Base-by-base conservation (phyloP, 306 rosid species). In the Canavalia ensiformis region DNA sequence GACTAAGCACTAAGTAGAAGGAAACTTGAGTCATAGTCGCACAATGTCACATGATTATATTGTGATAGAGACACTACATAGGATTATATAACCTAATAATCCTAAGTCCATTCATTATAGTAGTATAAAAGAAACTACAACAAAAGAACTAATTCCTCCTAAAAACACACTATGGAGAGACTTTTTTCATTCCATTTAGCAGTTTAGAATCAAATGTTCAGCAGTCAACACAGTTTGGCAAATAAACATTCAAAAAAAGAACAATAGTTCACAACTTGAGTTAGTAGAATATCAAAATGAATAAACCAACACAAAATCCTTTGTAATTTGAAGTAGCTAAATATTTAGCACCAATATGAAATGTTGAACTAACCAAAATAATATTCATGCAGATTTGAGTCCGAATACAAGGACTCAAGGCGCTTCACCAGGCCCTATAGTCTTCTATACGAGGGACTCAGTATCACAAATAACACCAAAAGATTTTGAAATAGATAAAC, bases 341-440 rank as follows among this genome's bases (percentile, higher is more conserved):
- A 34, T 82, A 66, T 35, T 64, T 13, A 78, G 45, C 76, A 84
- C 39, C 49, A 84, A 75, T 57, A 78, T 70, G 66, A 67, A 84
- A 50, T 65, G 58, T 84, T 74, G 81, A 82, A 75, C 97, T 77
- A 45, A 96, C 99, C 97, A 64, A 97, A 59, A 80, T 90, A 89
- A 55, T 89, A 71, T 80, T 91, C 91, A 83, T 97, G 85, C 2
- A 97, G 97, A 88, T 87, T 93, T 13, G 97, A 93, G 74, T 92
- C 93, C 3, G 99, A 98, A 77, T 92, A 85, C 84, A 96, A 82
- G 41, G 92, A 88, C 63, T 92, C 98, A 47, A 96, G 90, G 69
- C 76, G 93, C 90, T 90, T 89, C 5, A 92, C 90, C 0, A 94
- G 93, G 68, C 97, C 98, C 99, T 98, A 96, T 62, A 93, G 86